Percentiles rank a stretch among this genome's conserved stretches.
Conservation (phyloP, 2,329 filamentous ascomycete genomes). For the Arthroderma sp. region DNA sequence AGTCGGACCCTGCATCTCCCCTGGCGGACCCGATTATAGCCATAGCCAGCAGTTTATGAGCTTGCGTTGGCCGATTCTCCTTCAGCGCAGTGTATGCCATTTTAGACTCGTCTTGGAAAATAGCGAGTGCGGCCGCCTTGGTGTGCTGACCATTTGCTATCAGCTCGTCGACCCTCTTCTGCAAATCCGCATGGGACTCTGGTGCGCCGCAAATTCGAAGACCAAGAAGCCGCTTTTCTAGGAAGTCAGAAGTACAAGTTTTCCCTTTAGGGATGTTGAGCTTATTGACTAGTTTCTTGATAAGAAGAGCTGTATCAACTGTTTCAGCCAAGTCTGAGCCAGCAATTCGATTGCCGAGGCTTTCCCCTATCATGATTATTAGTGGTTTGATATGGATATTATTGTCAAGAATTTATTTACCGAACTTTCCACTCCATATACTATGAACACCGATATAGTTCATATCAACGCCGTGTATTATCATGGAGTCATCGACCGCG, state of each 20-base stretch:
- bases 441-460: slow-evolving; percentile 48
- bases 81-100: slow-evolving; percentile 45
- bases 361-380: slow-evolving; percentile 18
- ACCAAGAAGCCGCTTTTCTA: slow-evolving; percentile 46
- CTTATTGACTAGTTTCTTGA: slow-evolving; percentile 38
- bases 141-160: slow-evolving; percentile 43
- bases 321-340: slow-evolving; percentile 15
- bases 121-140: slow-evolving; percentile 49
- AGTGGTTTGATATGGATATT: not conserved
- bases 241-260: slow-evolving; percentile 38
- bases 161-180: slow-evolving; percentile 38
- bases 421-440: slow-evolving; percentile 46
- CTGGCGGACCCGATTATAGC: slow-evolving; percentile 35
- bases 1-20: slow-evolving; percentile 40
- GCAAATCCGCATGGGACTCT: slow-evolving; percentile 37
- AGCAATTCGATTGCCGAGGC: slow-evolving; percentile 20
- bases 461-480: slow-evolving; percentile 43
- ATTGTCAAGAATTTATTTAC: slow-evolving; percentile 16
- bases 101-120: slow-evolving; percentile 47
- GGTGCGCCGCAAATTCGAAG: slow-evolving; percentile 47
- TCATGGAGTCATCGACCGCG: slow-evolving; percentile 39
- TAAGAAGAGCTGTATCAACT: slow-evolving; percentile 24
- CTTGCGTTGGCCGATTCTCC: slow-evolving; percentile 39
- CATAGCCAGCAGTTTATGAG: slow-evolving; percentile 44
- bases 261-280: slow-evolving; percentile 41